Conservation (phyloP, 805 yeast species). For the Wickerhamiella musiphila region DNA sequence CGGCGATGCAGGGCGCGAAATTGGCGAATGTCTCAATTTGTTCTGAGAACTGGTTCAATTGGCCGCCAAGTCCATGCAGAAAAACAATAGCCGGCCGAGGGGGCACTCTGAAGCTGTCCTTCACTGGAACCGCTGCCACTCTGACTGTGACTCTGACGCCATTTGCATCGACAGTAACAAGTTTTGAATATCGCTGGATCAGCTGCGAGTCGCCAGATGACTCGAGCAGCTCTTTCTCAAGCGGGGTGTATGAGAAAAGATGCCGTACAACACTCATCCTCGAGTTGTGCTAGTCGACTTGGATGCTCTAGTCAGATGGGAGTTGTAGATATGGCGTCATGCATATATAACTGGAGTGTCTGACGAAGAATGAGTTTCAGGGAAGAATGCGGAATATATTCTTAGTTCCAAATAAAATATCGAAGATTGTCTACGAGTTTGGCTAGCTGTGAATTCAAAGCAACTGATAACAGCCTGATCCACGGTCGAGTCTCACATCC, state of each 20-base stretch:
- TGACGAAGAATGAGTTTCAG: too few species aligned
- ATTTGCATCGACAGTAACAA: constrained; percentile 37
- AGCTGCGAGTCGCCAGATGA: constrained; percentile 2
- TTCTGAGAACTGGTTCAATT: constrained; percentile 67
- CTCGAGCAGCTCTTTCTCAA: constrained; percentile 7
- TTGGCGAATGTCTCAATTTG: constrained; percentile 44
- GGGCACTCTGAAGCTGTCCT: constrained; percentile 17
- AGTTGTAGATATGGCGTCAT: too few species aligned
- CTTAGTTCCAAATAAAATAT: too few species aligned
- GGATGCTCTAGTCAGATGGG: too few species aligned
- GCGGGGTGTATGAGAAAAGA: constrained; percentile 3
- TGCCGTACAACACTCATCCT: not conserved
- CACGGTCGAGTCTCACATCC: too few species aligned
- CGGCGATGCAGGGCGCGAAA: constrained; percentile 43
- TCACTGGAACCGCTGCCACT: constrained; percentile 21
- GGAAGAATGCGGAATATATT: too few species aligned
- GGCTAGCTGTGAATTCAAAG: too few species aligned
- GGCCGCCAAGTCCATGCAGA: constrained; percentile 86
- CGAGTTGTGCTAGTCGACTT: too few species aligned
- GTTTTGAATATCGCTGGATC: constrained; percentile 2
- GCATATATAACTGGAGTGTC: too few species aligned
- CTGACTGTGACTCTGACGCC: constrained; percentile 30
- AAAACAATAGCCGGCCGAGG: constrained; percentile 43
- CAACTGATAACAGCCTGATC: too few species aligned
- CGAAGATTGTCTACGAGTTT: too few species aligned